These are phyloP conservation scores for Pseudocercospora fuligena DNA, from an alignment of 2,329 filamentous ascomycete genomes.

Conservation along the genomic window DNA sequence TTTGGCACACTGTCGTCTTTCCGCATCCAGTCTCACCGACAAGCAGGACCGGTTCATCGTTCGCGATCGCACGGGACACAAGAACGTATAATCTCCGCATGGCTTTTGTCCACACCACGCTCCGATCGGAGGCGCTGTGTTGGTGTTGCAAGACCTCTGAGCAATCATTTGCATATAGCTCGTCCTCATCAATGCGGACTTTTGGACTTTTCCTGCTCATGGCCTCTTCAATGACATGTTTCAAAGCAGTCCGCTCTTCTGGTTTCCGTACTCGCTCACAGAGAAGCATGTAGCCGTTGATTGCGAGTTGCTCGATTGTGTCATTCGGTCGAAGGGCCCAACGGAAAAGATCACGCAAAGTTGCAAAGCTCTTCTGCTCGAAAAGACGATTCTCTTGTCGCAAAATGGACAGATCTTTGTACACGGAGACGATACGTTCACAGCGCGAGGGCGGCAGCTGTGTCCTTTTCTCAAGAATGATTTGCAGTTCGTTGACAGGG, in stretches of 20 bases:
- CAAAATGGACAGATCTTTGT: slow-evolving; percentile 86
- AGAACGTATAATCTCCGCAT: slow-evolving; percentile 92
- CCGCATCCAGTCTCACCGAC: slow-evolving; percentile 97
- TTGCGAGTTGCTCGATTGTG: slow-evolving; percentile 83
- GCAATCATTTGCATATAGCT: slow-evolving; percentile 66
- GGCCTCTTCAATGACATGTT: slow-evolving; percentile 83
- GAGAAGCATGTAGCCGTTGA: slow-evolving; percentile 94
- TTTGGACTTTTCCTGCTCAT: slow-evolving; percentile 66
- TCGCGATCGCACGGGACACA: slow-evolving; percentile 81
- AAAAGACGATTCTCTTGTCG: slow-evolving; percentile 91
- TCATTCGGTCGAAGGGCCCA: slow-evolving; percentile 90
- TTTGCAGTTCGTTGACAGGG: slow-evolving; percentile 89
- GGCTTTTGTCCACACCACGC: slow-evolving; percentile 90
- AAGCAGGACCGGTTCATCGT: slow-evolving; percentile 91
- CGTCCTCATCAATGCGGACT: slow-evolving; percentile 74
- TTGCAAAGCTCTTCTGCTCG: slow-evolving; percentile 97
- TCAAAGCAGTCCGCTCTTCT: slow-evolving; percentile 83
- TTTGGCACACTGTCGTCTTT: slow-evolving; percentile 95
- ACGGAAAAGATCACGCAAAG: slow-evolving; percentile 89
- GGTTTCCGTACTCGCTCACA: slow-evolving; percentile 92
- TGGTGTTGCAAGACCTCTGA: slow-evolving; percentile 45
- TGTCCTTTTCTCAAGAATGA: slow-evolving; percentile 85
- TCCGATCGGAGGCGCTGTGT: slow-evolving; percentile 56
- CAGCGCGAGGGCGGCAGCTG: slow-evolving; percentile 92
- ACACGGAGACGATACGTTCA: slow-evolving; percentile 86